Evolutionary conservation across 768 basidiomycete genomes (phyloP).

Genomic region (Lanmaoa rubissima): DNA sequence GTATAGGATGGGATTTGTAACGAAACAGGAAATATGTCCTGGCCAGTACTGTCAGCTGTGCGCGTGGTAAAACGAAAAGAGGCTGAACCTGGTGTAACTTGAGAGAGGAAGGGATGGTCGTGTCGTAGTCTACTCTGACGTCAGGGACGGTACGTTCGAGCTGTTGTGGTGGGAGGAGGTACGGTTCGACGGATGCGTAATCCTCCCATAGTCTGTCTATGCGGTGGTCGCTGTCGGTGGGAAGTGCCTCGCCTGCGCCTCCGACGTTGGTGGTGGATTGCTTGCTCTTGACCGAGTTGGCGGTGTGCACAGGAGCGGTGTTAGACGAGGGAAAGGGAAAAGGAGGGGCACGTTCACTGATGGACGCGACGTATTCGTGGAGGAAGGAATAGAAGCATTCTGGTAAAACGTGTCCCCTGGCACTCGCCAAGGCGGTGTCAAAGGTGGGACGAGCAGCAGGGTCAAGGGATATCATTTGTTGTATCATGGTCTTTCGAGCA

Average conservation of each 20-base stretch:
- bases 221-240: slow-evolving; percentile 81
- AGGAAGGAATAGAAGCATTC: slow-evolving; percentile 95
- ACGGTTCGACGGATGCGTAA: slow-evolving; percentile 78
- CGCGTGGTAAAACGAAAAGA: neutral
- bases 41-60: slow-evolving; percentile 5
- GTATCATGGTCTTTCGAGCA: slow-evolving; percentile 68
- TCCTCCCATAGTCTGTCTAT: slow-evolving; percentile 86
- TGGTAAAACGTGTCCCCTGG: slow-evolving; percentile 79
- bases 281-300: slow-evolving; percentile 23
- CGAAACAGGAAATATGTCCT: slow-evolving; percentile 81
- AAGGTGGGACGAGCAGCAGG: slow-evolving; percentile 78
- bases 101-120: slow-evolving; percentile 36
- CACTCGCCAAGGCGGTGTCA: slow-evolving; percentile 70
- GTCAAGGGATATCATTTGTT: slow-evolving; percentile 85
- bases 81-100: slow-evolving; percentile 58
- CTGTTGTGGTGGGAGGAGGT: slow-evolving; percentile 48
- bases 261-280: slow-evolving; percentile 9
- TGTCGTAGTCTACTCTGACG: slow-evolving; percentile 54
- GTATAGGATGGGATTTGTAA: slow-evolving; percentile 66
- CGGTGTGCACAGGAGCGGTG: slow-evolving; percentile 33
- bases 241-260: slow-evolving; percentile 42
- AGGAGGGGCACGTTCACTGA: slow-evolving; percentile 62
- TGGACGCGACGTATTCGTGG: slow-evolving; percentile 80
- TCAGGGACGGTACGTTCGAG: slow-evolving; percentile 48
- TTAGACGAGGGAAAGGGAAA: slow-evolving; percentile 40